Evolutionary conservation across 768 basidiomycete species (phyloP).

Genomic region (Phanerochaete sordida): DNA sequence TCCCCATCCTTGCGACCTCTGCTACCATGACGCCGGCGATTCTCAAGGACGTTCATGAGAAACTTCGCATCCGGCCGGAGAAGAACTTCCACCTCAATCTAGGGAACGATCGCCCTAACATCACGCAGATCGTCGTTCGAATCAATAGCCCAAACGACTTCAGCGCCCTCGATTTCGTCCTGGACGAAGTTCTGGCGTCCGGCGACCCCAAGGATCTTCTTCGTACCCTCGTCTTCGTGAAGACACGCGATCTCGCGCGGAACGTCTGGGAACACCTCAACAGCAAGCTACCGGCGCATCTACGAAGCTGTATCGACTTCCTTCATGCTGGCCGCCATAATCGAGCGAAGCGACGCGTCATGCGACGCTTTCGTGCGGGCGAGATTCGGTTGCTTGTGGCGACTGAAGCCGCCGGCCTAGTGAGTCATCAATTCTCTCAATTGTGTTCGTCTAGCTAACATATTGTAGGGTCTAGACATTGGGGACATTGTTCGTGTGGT

Average conservation of each 20-base stretch:
- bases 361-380: neutral
- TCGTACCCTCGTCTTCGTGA: slow-evolving; percentile 1
- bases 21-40: slow-evolving; percentile 30
- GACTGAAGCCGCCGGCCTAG: slow-evolving; percentile 7
- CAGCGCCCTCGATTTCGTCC: neutral
- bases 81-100: neutral
- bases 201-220: neutral
- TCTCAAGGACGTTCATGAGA: slow-evolving; percentile 8
- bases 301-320: neutral
- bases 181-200: neutral
- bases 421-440: neutral
- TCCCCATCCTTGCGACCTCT: slow-evolving; percentile 30
- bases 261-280: neutral
- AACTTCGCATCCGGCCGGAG: neutral
- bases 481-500: neutral
- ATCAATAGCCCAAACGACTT: neutral
- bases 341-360: neutral
- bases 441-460: neutral
- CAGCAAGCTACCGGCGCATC: neutral
- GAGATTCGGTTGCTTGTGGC: slow-evolving; percentile 3
- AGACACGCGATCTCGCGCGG: neutral
- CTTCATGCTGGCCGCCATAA: neutral
- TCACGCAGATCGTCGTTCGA: neutral
- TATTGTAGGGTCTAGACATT: slow-evolving; percentile 4
- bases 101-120: slow-evolving; percentile 6